phyloP scores from a whole-genome alignment of 192 early-diverging fungal species.

The Coemansia sp. region DNA sequence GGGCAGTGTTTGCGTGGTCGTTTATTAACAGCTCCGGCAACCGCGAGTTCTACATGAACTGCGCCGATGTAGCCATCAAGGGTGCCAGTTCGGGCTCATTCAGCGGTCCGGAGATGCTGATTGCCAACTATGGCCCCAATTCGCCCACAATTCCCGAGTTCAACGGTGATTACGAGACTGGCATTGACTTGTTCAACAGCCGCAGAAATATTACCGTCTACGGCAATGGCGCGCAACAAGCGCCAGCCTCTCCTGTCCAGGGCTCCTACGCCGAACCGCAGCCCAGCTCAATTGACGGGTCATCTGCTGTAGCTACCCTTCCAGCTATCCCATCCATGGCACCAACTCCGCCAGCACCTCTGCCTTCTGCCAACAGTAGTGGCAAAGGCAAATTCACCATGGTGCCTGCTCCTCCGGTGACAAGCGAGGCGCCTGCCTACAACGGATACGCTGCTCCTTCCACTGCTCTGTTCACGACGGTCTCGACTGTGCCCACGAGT shows the following conservation, averaged over 20 bases:
- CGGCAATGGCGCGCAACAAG: conserved; percentile 21
- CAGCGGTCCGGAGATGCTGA: conserved; percentile 51
- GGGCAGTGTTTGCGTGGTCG: conserved; percentile 63
- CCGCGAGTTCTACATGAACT: conserved; percentile 70
- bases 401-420: background rate
- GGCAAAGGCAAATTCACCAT: background rate
- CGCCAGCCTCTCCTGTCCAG: background rate
- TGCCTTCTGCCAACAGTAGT: background rate
- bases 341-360: background rate
- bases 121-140: conserved; percentile 58
- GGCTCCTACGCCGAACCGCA: background rate
- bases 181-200: conserved; percentile 47
- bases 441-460: background rate
- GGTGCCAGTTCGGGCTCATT: conserved; percentile 16
- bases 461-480: background rate
- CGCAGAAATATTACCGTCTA: conserved; percentile 51
- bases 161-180: conserved; percentile 52
- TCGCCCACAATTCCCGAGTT: conserved; percentile 59
- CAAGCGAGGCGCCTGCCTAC: background rate
- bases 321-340: background rate
- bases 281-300: no score
- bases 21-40: conserved; percentile 71
- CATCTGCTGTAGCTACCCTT: background rate
- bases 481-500: background rate
- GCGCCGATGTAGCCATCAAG: conserved; percentile 61